Evolutionary conservation across 1,284 basidiomycete genomes (phyloP), one percentile per base, ranked within the genome.

Genomic region (Naganishia sp.): DNA sequence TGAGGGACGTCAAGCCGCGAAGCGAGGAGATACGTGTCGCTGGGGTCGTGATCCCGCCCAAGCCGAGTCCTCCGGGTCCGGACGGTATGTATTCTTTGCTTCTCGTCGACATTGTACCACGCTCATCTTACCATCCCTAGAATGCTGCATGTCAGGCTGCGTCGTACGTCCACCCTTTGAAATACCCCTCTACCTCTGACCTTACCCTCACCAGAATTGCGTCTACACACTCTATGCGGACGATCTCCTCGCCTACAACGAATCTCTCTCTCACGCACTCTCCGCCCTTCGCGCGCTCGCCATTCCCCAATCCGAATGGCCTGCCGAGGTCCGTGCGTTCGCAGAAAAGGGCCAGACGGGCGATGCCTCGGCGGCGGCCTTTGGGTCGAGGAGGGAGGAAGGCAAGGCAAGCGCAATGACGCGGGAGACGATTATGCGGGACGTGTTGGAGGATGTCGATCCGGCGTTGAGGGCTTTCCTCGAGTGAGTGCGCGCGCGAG

Each of bases 141-240:
- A 70, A 66, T 70, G 69, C 54, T 70, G 69, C 68, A 70, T 70
- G 69, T 70, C 69, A 5, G 69, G 69, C 28, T 70, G 69, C 58
- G 69, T 68, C 7, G 69, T 70, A 28, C 55, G 69, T 55, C 28
- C 13, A 15, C 23, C 53, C 17, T 11, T 9, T 47, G 9, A 15
- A 9, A 4, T 18, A 10, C 42, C 47, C 15, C 35, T 6, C 28
- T 7, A 13, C 31, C 42, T 43, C 9, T 21, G 15, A 23, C 31
- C 42, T 25, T 23, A 32, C 31, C 6, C 25, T 21, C 28, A 11
- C n/a, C 58, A 69, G 68, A 69, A 69, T 25, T 69, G 68, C 49
- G 55, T 69, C 18, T 69, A 69, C 65, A 69, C 63, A 3, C 23
- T 60, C 23, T 69, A 69, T 49, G 60, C 68, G 11, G 68, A 69